A percentile compares a stretch with the other conserved stretches of the same genome.
Conservation (phyloP, 352 stramenopile genomes). For the Pythium aphanidermatum region DNA sequence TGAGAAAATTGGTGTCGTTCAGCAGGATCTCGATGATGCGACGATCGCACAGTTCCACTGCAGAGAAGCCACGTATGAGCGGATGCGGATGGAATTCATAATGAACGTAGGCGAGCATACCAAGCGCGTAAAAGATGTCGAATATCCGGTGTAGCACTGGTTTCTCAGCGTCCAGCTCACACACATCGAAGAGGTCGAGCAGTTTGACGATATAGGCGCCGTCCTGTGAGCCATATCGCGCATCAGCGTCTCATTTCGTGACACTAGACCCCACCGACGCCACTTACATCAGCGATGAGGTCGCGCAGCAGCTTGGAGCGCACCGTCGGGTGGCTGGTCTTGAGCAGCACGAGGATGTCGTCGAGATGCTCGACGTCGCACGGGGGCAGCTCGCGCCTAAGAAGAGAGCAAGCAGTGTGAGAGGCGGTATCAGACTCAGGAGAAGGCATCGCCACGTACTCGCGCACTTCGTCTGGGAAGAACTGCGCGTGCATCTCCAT, state of each 20-base stretch:
- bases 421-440: not conserved
- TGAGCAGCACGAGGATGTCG: slow-evolving; percentile 54
- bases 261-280: not conserved
- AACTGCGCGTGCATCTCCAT: slow-evolving; percentile 22
- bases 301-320: slow-evolving; percentile 43
- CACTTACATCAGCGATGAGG: slow-evolving; percentile 36
- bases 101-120: slow-evolving; percentile 20
- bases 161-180: slow-evolving; percentile 59
- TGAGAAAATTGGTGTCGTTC: slow-evolving; percentile 72
- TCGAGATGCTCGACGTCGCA: slow-evolving; percentile 63
- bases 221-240: no score
- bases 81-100: not conserved
- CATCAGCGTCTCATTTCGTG: not conserved
- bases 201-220: slow-evolving; percentile 71
- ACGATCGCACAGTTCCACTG: slow-evolving; percentile 75
- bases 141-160: slow-evolving; percentile 58
- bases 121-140: slow-evolving; percentile 66
- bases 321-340: slow-evolving; percentile 48
- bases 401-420: not conserved
- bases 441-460: slow-evolving; percentile 32
- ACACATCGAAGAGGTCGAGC: slow-evolving; percentile 66
- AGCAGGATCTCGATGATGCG: slow-evolving; percentile 62
- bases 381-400: slow-evolving; percentile 49
- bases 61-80: not conserved
- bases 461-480: slow-evolving; percentile 49